These are phyloP conservation scores for Beta corolliflora DNA, from an alignment of 179 eudicot species.

Conservation along the genomic window DNA sequence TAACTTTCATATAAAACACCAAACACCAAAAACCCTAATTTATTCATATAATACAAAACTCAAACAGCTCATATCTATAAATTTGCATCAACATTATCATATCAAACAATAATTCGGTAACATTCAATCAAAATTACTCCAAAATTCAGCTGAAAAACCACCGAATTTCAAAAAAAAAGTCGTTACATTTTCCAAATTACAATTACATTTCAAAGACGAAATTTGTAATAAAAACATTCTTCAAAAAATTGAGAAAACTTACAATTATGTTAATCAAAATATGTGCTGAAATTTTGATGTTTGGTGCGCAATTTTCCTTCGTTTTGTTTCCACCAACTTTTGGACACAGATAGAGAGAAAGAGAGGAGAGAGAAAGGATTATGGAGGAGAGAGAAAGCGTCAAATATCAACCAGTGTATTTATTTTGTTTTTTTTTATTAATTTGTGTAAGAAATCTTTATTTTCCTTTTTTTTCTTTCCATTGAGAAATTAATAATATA, in stretches of 20 bases:
- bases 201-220: neutral
- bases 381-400: constrained; percentile 21
- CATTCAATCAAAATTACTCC: neutral
- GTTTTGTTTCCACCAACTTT: constrained; percentile 25
- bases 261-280: constrained; percentile 6
- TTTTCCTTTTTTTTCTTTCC: no score
- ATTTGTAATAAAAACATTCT: neutral
- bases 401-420: constrained; percentile 18
- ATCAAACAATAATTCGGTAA: neutral
- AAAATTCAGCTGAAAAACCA: constrained; percentile 20
- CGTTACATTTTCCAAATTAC: neutral
- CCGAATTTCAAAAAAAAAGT: neutral
- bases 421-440: neutral
- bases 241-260: neutral
- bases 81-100: constrained; percentile 13
- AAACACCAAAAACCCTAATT: constrained; percentile 22
- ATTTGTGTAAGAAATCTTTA: neutral
- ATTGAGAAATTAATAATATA: neutral
- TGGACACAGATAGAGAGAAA: constrained; percentile 6
- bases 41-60: neutral
- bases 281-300: neutral
- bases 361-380: neutral
- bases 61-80: neutral
- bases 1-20: neutral
- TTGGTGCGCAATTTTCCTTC: constrained; percentile 5